Percentiles rank a stretch among this genome's conserved stretches.
Conservation (phyloP, 2,329 filamentous ascomycete genomes). For the Colletotrichum tanaceti region DNA sequence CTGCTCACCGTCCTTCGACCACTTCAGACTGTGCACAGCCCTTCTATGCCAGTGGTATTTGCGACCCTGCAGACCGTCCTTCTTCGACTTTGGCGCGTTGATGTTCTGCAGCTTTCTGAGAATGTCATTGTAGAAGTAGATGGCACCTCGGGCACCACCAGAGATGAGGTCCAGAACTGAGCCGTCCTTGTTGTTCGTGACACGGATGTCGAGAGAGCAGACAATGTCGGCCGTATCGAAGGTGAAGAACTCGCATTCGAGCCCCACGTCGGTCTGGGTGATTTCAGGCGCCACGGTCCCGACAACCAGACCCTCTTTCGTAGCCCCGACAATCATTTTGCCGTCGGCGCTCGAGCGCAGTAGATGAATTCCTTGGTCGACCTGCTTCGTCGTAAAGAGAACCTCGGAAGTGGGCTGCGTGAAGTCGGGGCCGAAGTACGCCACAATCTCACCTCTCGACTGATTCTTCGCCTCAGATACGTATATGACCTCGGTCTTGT, state of each 20-base stretch:
- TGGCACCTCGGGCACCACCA: slow-evolving; percentile 80
- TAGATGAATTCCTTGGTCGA: slow-evolving; percentile 51
- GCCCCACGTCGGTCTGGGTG: slow-evolving; percentile 50
- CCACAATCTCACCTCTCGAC: slow-evolving; percentile 52
- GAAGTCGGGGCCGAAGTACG: slow-evolving; percentile 54
- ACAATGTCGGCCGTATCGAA: slow-evolving; percentile 73
- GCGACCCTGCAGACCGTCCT: slow-evolving; percentile 66
- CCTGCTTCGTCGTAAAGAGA: slow-evolving; percentile 53
- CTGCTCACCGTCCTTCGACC: slow-evolving; percentile 85
- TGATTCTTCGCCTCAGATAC: slow-evolving; percentile 36
- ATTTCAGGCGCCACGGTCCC: slow-evolving; percentile 60
- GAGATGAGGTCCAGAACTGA: slow-evolving; percentile 77
- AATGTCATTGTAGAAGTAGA: slow-evolving; percentile 85
- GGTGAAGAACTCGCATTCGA: slow-evolving; percentile 67
- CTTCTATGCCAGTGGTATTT: slow-evolving; percentile 93
- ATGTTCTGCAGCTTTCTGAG: slow-evolving; percentile 66
- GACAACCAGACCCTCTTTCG: slow-evolving; percentile 65
- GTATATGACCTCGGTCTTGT: slow-evolving; percentile 57
- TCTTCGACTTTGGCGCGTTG: slow-evolving; percentile 51
- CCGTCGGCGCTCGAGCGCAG: slow-evolving; percentile 66
- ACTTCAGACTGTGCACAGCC: slow-evolving; percentile 85
- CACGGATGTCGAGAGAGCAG: slow-evolving; percentile 73
- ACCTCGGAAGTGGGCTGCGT: slow-evolving; percentile 48
- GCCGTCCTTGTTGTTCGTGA: slow-evolving; percentile 45
- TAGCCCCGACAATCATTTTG: slow-evolving; percentile 61